Conservation (phyloP, 2,329 filamentous ascomycete species). For the Dothideomycetes sp. region DNA sequence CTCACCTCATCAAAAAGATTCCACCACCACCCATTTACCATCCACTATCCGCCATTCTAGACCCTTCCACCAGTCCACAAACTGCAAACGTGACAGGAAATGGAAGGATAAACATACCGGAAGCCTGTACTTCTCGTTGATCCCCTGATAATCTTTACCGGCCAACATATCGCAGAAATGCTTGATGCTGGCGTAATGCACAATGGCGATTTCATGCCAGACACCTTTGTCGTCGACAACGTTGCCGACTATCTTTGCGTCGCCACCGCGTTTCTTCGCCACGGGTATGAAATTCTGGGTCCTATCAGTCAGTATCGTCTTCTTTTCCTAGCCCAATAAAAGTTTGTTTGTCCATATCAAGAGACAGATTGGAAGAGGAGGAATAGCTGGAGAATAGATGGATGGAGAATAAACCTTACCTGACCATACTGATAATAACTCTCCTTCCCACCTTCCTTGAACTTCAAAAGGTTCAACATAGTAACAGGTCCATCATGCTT, state of each 20-base stretch:
- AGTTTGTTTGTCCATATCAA: too few species aligned
- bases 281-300: conserved; percentile 19
- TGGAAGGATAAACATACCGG: conserved; percentile 34
- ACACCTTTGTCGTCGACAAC: conserved; percentile 32
- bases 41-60: too few species aligned
- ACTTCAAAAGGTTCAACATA: conserved; percentile 56
- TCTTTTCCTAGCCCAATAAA: too few species aligned
- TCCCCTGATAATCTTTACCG: conserved; percentile 49
- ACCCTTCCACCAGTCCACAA: too few species aligned
- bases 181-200: conserved; percentile 53
- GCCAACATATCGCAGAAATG: conserved; percentile 56
- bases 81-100: too few species aligned
- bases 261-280: conserved; percentile 38
- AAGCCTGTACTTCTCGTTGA: conserved; percentile 46
- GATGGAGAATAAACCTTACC: conserved; percentile 35
- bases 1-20: not conserved
- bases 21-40: not conserved
- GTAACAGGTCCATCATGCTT: conserved; percentile 39
- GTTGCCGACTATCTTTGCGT: conserved; percentile 54
- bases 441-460: conserved; percentile 41
- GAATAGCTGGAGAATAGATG: conserved; percentile 35
- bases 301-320: not conserved
- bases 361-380: not conserved
- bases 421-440: conserved; percentile 50
- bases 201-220: conserved; percentile 57